phyloP scores from a whole-genome alignment of 192 early-diverging fungal genomes.

The Mortierella antarctica region DNA sequence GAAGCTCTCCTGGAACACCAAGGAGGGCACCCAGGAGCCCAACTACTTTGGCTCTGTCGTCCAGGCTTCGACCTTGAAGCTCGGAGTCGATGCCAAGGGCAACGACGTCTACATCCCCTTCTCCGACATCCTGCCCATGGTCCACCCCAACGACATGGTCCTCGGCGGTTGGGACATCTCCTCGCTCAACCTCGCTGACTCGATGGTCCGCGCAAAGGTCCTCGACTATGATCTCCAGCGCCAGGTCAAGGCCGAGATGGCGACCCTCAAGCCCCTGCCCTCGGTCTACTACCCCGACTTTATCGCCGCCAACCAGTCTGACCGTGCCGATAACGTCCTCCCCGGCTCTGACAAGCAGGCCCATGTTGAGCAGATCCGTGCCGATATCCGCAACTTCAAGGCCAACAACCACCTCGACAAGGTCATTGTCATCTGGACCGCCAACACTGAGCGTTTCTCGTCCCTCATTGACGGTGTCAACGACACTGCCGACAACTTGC shows the following conservation, averaged over 20 bases:
- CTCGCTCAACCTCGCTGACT: constrained; percentile 82
- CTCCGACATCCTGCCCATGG: constrained; percentile 94
- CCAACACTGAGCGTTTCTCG: constrained; percentile 97
- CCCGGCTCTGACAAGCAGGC: constrained; percentile 86
- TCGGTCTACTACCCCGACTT: constrained; percentile 99
- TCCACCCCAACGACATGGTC: constrained; percentile 95
- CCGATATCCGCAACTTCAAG: constrained; percentile 98
- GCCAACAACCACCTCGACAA: constrained; percentile 86
- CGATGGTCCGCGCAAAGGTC: constrained; percentile 96
- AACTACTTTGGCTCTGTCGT: constrained; percentile 99
- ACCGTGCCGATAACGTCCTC: constrained; percentile 95
- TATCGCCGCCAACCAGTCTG: constrained; percentile 98
- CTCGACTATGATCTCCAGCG: constrained; percentile 97
- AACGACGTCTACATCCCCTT: constrained; percentile 96
- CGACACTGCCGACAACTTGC: constrained; percentile 95
- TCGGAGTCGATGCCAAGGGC: constrained; percentile 86
- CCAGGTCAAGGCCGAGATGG: constrained; percentile 86
- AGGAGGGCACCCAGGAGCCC: constrained; percentile 88
- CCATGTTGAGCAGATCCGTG: constrained; percentile 93
- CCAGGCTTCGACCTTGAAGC: constrained; percentile 95
- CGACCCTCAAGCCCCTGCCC: constrained; percentile 86
- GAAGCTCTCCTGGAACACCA: constrained; percentile 92
- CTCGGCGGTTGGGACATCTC: constrained; percentile 99
- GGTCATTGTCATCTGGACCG: constrained; percentile 98
- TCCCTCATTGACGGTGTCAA: constrained; percentile 91